Evolutionary conservation across 768 basidiomycete genomes (phyloP).

Genomic region (Phaeotremella skinneri): DNA sequence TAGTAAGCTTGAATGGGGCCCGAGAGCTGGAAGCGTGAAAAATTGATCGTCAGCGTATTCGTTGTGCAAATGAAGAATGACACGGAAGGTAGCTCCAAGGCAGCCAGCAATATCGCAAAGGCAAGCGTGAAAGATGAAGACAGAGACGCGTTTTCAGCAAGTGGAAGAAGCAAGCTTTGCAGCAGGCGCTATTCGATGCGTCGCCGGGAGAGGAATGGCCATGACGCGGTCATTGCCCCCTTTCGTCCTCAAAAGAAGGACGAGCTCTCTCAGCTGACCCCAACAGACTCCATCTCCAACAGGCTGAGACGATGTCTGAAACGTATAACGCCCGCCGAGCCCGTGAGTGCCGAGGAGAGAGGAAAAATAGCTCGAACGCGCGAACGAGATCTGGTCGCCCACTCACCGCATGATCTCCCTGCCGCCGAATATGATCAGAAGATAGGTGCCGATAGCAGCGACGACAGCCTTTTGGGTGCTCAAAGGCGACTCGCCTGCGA

Average conservation of each 20-base stretch:
- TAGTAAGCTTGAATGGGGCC: slow-evolving; percentile 61
- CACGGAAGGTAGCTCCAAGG: too few relatives aligned
- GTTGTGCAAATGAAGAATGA: background rate
- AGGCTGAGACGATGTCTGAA: too few relatives aligned
- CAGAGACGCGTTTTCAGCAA: too few relatives aligned
- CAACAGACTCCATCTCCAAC: too few relatives aligned
- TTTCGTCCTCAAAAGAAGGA: too few relatives aligned
- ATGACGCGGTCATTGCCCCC: too few relatives aligned
- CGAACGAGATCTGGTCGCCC: background rate
- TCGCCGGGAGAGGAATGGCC: background rate
- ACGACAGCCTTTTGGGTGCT: slow-evolving; percentile 72
- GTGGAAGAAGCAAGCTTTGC: too few relatives aligned
- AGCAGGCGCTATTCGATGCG: background rate
- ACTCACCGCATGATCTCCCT: slow-evolving; percentile 74
- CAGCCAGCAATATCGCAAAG: too few relatives aligned
- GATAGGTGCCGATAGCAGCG: slow-evolving; percentile 70
- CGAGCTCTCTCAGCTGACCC: too few relatives aligned
- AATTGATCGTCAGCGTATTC: slow-evolving; percentile 5
- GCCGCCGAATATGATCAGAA: slow-evolving; percentile 81
- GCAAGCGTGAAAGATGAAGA: too few relatives aligned
- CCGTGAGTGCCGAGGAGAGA: too few relatives aligned
- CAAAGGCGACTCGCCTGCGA: slow-evolving; percentile 72
- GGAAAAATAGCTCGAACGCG: background rate
- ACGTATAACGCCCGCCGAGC: too few relatives aligned
- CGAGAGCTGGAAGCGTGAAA: slow-evolving; percentile 44